Conservation (phyloP, 2,329 filamentous ascomycete species). For the Hypocreales sp. region DNA sequence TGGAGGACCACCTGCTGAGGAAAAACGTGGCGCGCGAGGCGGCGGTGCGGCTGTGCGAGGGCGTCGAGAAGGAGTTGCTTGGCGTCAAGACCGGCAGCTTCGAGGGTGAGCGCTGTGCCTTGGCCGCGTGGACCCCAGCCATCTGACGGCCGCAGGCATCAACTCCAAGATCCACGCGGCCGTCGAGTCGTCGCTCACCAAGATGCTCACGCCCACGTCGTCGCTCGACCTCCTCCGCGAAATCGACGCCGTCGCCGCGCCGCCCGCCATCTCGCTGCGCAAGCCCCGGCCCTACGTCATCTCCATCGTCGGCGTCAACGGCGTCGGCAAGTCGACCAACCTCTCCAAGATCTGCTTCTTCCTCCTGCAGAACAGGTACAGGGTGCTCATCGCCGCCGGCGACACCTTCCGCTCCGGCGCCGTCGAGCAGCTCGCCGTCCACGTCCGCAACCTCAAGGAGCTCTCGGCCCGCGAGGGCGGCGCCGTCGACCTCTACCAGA, state of each 20-base stretch:
- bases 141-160: slow-evolving; percentile 42
- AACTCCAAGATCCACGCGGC: slow-evolving; percentile 70
- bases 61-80: slow-evolving; percentile 77
- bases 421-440: slow-evolving; percentile 90
- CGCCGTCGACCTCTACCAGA: slow-evolving; percentile 82
- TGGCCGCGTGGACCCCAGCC: slow-evolving; percentile 8
- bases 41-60: slow-evolving; percentile 76
- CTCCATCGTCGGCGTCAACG: slow-evolving; percentile 95
- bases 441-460: slow-evolving; percentile 86
- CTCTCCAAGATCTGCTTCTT: slow-evolving; percentile 98
- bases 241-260: slow-evolving; percentile 64
- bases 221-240: slow-evolving; percentile 90
- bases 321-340: slow-evolving; percentile 95
- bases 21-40: slow-evolving; percentile 97
- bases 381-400: slow-evolving; percentile 82
- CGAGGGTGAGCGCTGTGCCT: slow-evolving; percentile 42
- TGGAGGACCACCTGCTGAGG: slow-evolving; percentile 86
- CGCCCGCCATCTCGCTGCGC: slow-evolving; percentile 45
- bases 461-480: slow-evolving; percentile 72
- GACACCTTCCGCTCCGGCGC: slow-evolving; percentile 96
- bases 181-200: slow-evolving; percentile 83
- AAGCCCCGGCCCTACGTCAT: slow-evolving; percentile 80
- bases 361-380: slow-evolving; percentile 91
- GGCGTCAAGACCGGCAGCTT: slow-evolving; percentile 87
- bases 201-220: slow-evolving; percentile 90